Conservation (phyloP, 331 rosid genomes). For the Arachis monticola region DNA sequence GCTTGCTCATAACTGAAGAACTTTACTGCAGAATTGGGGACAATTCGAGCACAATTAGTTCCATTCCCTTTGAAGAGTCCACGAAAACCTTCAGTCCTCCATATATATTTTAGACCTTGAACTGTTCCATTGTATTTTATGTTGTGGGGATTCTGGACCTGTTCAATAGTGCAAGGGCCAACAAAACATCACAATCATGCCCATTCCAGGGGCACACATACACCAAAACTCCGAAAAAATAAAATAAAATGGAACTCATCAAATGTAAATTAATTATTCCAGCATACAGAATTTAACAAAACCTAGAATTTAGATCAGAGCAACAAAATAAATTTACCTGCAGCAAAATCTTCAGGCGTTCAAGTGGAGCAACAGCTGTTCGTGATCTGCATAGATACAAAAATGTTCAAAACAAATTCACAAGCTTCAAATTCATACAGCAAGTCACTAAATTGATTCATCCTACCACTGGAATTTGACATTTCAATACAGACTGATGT, state of each 20-base stretch:
- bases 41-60: conserved; percentile 92
- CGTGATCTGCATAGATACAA: conserved; percentile 64
- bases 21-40: conserved; percentile 93
- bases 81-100: conserved; percentile 91
- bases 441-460: not conserved
- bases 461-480: not conserved
- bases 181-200: not conserved
- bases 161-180: conserved; percentile 31
- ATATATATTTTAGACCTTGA: conserved; percentile 86
- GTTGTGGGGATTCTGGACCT: conserved; percentile 93
- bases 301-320: not conserved
- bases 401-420: conserved; percentile 5
- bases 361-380: conserved; percentile 93
- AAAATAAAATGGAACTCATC: not conserved
- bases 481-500: not conserved
- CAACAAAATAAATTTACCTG: conserved; percentile 60
- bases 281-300: not conserved
- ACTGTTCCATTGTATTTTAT: conserved; percentile 87
- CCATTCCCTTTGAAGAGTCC: conserved; percentile 95
- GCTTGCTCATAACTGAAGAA: conserved; percentile 98
- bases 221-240: not conserved
- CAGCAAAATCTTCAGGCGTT: conserved; percentile 83
- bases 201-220: not conserved
- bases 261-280: too few species aligned
- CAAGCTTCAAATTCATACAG: not conserved